Evolutionary conservation across 768 basidiomycete species (phyloP).

Genomic region (Heimioporus sp.): DNA sequence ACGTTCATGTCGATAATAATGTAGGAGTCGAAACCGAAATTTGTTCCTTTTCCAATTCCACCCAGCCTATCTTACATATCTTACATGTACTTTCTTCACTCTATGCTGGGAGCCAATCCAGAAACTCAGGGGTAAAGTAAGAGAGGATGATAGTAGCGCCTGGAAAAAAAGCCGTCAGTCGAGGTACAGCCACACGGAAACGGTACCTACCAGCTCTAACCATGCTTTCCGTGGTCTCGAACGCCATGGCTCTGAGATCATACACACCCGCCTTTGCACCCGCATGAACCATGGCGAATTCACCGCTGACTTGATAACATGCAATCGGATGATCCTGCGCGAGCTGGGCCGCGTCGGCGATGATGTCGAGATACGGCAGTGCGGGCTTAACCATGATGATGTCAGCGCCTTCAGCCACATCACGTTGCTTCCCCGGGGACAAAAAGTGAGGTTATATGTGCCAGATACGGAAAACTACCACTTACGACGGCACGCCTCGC

Average conservation of each 20-base stretch:
- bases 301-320: slow-evolving; percentile 96
- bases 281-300: slow-evolving; percentile 96
- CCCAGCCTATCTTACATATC: too few species aligned
- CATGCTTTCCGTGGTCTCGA: slow-evolving; percentile 90
- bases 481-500: slow-evolving; percentile 91
- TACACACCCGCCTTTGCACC: slow-evolving; percentile 95
- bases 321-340: slow-evolving; percentile 90
- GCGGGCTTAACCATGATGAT: slow-evolving; percentile 99
- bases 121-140: slow-evolving; percentile 96
- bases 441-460: neutral
- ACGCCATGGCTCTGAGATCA: slow-evolving; percentile 88
- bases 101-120: slow-evolving; percentile 70
- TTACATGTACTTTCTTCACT: neutral
- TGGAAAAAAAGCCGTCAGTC: slow-evolving; percentile 29
- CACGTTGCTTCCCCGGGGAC: slow-evolving; percentile 63
- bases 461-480: slow-evolving; percentile 7
- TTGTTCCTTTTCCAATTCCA: too few species aligned
- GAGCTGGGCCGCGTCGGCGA: slow-evolving; percentile 80
- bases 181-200: neutral
- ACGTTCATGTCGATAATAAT: too few species aligned
- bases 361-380: slow-evolving; percentile 94
- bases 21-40: too few species aligned
- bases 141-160: slow-evolving; percentile 88
- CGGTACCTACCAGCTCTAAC: slow-evolving; percentile 74
- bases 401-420: slow-evolving; percentile 89